phyloP scores from a whole-genome alignment of 768 basidiomycete genomes.

The Suillus occidentalis region DNA sequence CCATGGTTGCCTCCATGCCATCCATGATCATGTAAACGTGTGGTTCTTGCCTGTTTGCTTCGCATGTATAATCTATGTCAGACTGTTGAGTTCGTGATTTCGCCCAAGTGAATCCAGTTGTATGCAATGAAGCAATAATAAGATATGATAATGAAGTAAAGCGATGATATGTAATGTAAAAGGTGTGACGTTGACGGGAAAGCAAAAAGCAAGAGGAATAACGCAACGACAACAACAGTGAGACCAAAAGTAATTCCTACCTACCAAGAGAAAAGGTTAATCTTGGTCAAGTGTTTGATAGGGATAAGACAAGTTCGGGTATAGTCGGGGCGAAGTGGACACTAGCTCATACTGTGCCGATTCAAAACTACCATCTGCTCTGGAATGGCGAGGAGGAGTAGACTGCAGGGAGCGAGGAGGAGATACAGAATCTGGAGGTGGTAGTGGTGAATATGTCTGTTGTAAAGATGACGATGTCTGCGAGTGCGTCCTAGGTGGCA shows the following conservation, averaged over 20 bases:
- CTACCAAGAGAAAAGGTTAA: slow-evolving; percentile 11
- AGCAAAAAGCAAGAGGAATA: neutral
- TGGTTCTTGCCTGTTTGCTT: neutral
- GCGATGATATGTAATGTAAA: neutral
- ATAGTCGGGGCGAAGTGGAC: slow-evolving; percentile 44
- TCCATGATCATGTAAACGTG: neutral
- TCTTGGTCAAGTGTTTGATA: slow-evolving; percentile 54
- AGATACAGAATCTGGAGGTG: slow-evolving; percentile 24
- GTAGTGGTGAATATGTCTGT: slow-evolving; percentile 16
- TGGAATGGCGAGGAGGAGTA: slow-evolving; percentile 22
- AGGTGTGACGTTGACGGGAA: neutral
- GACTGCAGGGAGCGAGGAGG: slow-evolving; percentile 29
- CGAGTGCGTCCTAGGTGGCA: slow-evolving; percentile 8
- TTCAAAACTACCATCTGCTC: slow-evolving; percentile 53
- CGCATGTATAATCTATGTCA: neutral
- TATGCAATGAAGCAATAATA: slow-evolving; percentile 2
- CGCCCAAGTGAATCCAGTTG: neutral
- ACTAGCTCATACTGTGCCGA: slow-evolving; percentile 68
- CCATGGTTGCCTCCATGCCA: neutral
- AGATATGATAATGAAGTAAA: slow-evolving; percentile 4
- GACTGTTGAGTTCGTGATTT: neutral
- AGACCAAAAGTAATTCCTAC: neutral
- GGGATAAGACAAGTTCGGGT: slow-evolving; percentile 51
- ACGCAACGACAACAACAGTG: neutral
- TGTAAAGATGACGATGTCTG: slow-evolving; percentile 14